A percentile compares a stretch with the other conserved stretches of the same genome.
phyloP scores from a whole-genome alignment of 2,329 filamentous ascomycete genomes.

The Scytalidium sp. region DNA sequence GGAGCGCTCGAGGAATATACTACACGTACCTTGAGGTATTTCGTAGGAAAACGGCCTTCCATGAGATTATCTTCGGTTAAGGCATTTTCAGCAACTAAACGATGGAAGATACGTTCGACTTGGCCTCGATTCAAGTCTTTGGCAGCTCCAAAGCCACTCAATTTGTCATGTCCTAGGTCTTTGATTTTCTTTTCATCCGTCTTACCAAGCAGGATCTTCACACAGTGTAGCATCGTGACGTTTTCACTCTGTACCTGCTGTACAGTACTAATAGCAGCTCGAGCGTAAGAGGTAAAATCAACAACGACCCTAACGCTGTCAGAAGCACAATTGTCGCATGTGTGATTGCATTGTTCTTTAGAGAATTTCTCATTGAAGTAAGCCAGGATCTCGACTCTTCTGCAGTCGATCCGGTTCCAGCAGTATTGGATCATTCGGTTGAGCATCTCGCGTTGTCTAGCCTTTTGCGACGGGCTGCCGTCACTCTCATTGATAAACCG shows the following conservation, averaged over 20 bases:
- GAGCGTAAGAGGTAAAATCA: slow-evolving; percentile 76
- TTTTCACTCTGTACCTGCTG: slow-evolving; percentile 50
- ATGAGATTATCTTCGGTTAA: slow-evolving; percentile 68
- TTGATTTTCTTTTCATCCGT: slow-evolving; percentile 52
- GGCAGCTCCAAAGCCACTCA: slow-evolving; percentile 64
- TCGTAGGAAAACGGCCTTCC: slow-evolving; percentile 63
- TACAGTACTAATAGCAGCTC: slow-evolving; percentile 68
- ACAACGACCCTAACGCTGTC: slow-evolving; percentile 62
- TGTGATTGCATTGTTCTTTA: slow-evolving; percentile 64
- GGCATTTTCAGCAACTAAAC: slow-evolving; percentile 70
- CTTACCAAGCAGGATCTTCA: slow-evolving; percentile 78
- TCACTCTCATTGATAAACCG: slow-evolving; percentile 83
- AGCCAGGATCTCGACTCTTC: slow-evolving; percentile 81
- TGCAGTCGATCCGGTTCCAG: slow-evolving; percentile 84
- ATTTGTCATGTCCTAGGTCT: slow-evolving; percentile 34
- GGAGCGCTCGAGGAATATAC: slow-evolving; percentile 14
- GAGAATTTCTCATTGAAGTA: slow-evolving; percentile 91
- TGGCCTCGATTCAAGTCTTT: slow-evolving; percentile 70
- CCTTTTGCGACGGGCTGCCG: slow-evolving; percentile 73
- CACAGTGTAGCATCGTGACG: slow-evolving; percentile 75
- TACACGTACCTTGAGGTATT: slow-evolving; percentile 65
- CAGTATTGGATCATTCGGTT: slow-evolving; percentile 83
- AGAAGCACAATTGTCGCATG: slow-evolving; percentile 88
- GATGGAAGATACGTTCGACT: slow-evolving; percentile 79
- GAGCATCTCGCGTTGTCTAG: slow-evolving; percentile 81